Base-by-base conservation (phyloP, 228 moss, liverwort and hornwort genomes). In the Sphagnum magellanicum region DNA sequence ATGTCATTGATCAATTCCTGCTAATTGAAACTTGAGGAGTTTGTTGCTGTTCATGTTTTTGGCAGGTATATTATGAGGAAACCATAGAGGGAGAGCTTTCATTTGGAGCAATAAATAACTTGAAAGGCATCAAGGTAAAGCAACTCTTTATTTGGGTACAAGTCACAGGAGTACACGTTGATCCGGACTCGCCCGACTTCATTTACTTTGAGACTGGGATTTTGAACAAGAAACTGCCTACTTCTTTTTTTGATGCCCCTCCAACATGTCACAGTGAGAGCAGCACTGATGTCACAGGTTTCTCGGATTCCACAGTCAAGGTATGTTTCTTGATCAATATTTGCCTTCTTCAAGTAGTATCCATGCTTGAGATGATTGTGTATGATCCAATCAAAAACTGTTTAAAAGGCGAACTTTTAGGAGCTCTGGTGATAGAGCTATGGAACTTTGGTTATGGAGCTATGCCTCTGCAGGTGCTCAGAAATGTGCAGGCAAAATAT, bases 191-290 rank as follows among this genome's bases (percentile, higher is more conserved):
- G 14, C 79, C 91, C 0, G 75, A 77, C 6, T 79, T 87, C 76
- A 88, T 97, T 67, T 90, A 89, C 83, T 93, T 97, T 48, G 79
- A 97, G 78, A 91, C 88, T 0, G 97, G 93, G 10, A 79, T 88
- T 49, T 46, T 97, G 71, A 83, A 91, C 65, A 97, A 93, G 80
- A 78, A 88, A 5, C 88, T 97, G 50, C 65, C 79, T 63, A 64
- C 82, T 16, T 83, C 83, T 4, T 59, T 81, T 16, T 97, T 97
- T 64, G 79, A 83, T 74, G 74, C 74, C 5, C 66, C 79, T 57
- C 84, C 85, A 6, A 60, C 70, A 8, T 88, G 88, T 76, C 32
- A 32, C 32, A 32, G 32, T 32, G 32, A 32, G 32, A 32, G 32
- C 32, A 32, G 32, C 32, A 32, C 32, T 32, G 32, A 32, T 32